phyloP scores from a whole-genome alignment of 495 filamentous ascomycete species.

The Letharia columbiana region DNA sequence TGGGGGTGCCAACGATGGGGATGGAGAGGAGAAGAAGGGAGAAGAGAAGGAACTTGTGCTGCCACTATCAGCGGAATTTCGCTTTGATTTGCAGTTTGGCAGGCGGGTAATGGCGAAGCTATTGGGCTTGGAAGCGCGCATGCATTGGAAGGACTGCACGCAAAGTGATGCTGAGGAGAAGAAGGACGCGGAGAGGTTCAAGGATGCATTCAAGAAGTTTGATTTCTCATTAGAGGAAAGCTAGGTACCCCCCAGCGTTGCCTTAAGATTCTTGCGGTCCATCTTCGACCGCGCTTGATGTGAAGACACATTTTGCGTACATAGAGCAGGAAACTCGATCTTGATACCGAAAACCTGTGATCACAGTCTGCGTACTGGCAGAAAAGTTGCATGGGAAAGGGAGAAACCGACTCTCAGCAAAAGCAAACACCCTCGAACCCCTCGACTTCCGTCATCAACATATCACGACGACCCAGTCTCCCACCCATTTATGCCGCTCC shows the following conservation, averaged over 20 bases:
- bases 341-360: not conserved
- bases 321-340: not conserved
- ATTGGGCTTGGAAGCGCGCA: constrained; percentile 61
- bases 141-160: constrained; percentile 73
- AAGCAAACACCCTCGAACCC: not conserved
- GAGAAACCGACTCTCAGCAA: not conserved
- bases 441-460: not conserved
- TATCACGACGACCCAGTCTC: not conserved
- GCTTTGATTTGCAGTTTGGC: constrained; percentile 59
- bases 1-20: constrained; percentile 25
- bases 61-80: constrained; percentile 42
- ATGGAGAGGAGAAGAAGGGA: constrained; percentile 21
- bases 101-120: constrained; percentile 81
- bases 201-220: constrained; percentile 74
- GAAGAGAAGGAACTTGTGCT: constrained; percentile 44
- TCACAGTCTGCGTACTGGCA: not conserved
- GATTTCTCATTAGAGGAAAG: constrained; percentile 57
- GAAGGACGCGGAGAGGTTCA: constrained; percentile 70
- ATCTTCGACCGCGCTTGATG: not conserved
- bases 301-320: not conserved
- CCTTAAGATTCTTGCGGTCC: not conserved
- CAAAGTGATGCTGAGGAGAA: constrained; percentile 72
- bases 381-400: not conserved
- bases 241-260: not conserved
- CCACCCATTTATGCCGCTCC: not conserved